Conservation (phyloP, 495 filamentous ascomycete species). For the Glutinoglossum americanum region DNA sequence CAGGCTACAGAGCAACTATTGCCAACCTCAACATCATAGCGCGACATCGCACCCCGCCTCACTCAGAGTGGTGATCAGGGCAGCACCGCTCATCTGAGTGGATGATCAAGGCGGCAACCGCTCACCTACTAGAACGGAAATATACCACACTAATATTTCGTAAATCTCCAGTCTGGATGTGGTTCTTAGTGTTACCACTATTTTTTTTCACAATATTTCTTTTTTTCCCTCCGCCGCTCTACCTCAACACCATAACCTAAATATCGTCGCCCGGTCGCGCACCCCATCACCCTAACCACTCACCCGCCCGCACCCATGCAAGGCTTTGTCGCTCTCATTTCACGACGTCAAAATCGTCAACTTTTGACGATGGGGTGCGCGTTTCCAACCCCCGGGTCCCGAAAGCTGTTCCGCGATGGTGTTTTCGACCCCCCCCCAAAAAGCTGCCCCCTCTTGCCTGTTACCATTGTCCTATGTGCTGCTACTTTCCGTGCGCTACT, state of each 20-base stretch:
- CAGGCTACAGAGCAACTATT: too few species aligned
- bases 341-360: neutral
- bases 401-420: neutral
- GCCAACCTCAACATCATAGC: too few species aligned
- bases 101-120: too few species aligned
- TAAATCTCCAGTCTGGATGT: too few species aligned
- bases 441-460: neutral
- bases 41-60: too few species aligned
- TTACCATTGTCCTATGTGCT: neutral
- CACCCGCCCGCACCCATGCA: neutral
- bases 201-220: neutral
- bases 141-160: too few species aligned
- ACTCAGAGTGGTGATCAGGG: too few species aligned
- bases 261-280: neutral
- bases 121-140: too few species aligned
- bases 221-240: neutral
- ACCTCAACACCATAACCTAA: neutral
- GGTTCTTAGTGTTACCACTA: neutral
- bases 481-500: neutral
- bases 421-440: neutral
- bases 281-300: neutral
- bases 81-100: too few species aligned
- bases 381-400: neutral
- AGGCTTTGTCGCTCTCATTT: neutral
- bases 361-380: neutral